Evolutionary conservation across 169 alveolate species (phyloP), one percentile per base, ranked within the genome.

Genomic region (Babesia bigemina): DNA sequence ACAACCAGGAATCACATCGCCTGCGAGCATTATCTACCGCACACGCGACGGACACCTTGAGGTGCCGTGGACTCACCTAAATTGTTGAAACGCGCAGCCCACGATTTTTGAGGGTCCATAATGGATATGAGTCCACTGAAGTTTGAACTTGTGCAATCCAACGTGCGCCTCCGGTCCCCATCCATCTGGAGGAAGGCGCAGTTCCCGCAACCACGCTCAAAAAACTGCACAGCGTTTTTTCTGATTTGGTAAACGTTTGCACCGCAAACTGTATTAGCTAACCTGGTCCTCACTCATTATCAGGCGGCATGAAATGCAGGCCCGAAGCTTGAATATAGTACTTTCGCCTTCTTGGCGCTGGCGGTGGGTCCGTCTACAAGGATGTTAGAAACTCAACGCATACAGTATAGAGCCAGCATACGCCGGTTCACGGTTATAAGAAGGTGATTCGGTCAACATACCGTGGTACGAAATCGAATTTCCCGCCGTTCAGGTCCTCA

Each of bases 1-100:
- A 65, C 95, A 93, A 6, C 97, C 97, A 0, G 97, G 96, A n/a
- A 83, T 81, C 21, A 74, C 72, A 28, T 89, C 83, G 39, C 52
- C 87, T 79, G 67, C 9, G 14, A 22, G 52, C 56, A 56, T 59
- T 8, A 56, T 42, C 36, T 29, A 36, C 16, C 22, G 42, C 16
- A 13, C 28, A 48, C 36, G 28, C 42, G 42, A 50, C 0, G 42
- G 10, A n/a, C 60, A 22, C n/a, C n/a, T 26, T 45, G 21, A 45
- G 19, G 22, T 12, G 36, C 42, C 29, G 11, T 11, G 52, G 14
- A 75, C 76, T 9, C 65, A 78, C 92, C 79, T 45, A 93, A 84
- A 56, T 91, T 93, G 65, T 93, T 93, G 79, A 90, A 92, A 17
- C 91, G 81, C 19, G 97, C 97, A 57, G 93, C 94, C 97, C 97